Base-by-base conservation (phyloP, 2,329 filamentous ascomycete species). In the Trichothecium sympodiale region DNA sequence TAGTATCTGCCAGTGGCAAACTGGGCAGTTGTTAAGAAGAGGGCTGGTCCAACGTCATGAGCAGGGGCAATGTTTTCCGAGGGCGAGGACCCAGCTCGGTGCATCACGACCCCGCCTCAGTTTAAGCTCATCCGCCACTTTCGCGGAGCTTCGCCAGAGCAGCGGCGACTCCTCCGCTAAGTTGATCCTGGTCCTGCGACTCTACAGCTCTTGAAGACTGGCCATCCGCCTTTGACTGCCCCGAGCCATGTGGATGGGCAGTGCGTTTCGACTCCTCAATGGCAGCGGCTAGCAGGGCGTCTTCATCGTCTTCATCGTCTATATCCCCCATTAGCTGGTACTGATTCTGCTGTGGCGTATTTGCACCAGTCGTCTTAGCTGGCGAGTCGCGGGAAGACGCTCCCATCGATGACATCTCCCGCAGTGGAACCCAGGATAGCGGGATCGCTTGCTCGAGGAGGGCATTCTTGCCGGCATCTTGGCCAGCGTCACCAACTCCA, bases 71-170 rank as follows among this genome's bases (percentile, higher is more conserved):
- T 6, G 20, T 25, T 10, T 10, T n/a, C n/a, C n/a, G n/a, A n/a
- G n/a, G n/a, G n/a, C 20, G 10, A 25, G 20, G 20, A 25, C 10
- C 20, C 20, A 25, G 10, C 20, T 25, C 20, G 20, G 20, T 6
- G 20, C 20, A 25, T 25, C 20, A 25, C 20, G 20, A 25, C 20
- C 20, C n/a, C 20, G 20, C 20, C 10, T 25, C 20, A 10, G 20
- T 10, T 10, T 10, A 25, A 25, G 16, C 25, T 18, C 38, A 39
- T 33, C 35, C 35, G 31, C 48, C 51, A 12, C 44, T 45, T 37
- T 76, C 60, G 37, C 74, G 61, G 17, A 81, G 53, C 43, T 60
- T 76, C 7, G 74, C 74, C 41, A 81, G 49, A 13, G 77, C 77
- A 23, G 71, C 73, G 31, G 75, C 73, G 32, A 81, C 57, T 3